phyloP scores from a whole-genome alignment of 1,284 basidiomycete genomes.

The Ustilago hordei region DNA sequence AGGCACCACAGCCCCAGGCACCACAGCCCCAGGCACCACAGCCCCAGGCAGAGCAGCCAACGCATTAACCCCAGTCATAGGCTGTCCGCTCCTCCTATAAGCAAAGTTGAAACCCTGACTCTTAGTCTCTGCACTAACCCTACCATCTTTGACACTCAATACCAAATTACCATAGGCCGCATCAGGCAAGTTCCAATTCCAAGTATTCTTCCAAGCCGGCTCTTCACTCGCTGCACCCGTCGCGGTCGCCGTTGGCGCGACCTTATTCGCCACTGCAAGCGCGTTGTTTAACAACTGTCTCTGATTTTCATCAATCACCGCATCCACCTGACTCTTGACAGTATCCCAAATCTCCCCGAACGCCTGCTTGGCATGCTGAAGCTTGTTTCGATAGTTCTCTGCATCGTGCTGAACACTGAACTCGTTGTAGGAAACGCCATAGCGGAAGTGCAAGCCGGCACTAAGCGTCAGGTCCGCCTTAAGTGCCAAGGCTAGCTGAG shows the following conservation, averaged over 20 bases:
- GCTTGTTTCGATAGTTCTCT: conserved; percentile 87
- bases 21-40: conserved; percentile 5
- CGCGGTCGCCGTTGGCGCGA: conserved; percentile 76
- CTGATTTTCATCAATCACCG: conserved; percentile 91
- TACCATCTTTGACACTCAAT: conserved; percentile 88
- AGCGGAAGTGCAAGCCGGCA: conserved; percentile 96
- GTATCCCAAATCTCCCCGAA: conserved; percentile 94
- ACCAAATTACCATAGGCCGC: conserved; percentile 90
- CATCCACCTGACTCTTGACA: conserved; percentile 90
- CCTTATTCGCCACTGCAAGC: conserved; percentile 82
- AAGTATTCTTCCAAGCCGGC: conserved; percentile 75
- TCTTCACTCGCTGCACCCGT: conserved; percentile 79
- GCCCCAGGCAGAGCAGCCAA: conserved; percentile 18
- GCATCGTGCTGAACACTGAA: conserved; percentile 92
- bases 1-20: conserved; percentile 10
- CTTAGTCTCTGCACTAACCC: conserved; percentile 90
- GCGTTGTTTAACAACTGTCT: conserved; percentile 89
- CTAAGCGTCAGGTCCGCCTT: conserved; percentile 95
- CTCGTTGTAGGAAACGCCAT: conserved; percentile 95
- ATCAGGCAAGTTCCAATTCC: conserved; percentile 97
- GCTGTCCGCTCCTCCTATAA: conserved; percentile 76
- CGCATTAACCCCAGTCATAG: conserved; percentile 43
- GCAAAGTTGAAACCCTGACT: conserved; percentile 97
- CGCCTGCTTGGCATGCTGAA: conserved; percentile 80
- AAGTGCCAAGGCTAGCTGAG: conserved; percentile 87